These are phyloP conservation scores for Xerocomellus amylosporus DNA, from an alignment of 768 basidiomycete species.

Conservation along the genomic window DNA sequence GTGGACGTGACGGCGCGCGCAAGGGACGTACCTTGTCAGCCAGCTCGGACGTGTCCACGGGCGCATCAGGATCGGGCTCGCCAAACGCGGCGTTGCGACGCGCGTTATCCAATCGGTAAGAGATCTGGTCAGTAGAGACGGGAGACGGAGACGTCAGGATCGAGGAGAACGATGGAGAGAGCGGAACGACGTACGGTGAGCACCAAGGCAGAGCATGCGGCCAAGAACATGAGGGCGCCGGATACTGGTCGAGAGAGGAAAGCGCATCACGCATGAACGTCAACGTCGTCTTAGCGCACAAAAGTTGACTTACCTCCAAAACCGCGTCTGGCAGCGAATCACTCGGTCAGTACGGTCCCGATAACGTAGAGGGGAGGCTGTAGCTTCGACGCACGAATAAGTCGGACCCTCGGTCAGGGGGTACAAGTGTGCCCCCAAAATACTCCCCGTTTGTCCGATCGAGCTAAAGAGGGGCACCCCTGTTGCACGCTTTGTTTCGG, in stretches of 20 bases:
- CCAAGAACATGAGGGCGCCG: slow-evolving; percentile 25
- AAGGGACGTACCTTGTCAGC: slow-evolving; percentile 46
- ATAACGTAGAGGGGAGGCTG: background rate
- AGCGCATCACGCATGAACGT: background rate
- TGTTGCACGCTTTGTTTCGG: slow-evolving; percentile 44
- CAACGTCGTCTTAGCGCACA: background rate
- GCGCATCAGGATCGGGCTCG: slow-evolving; percentile 42
- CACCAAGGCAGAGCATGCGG: slow-evolving; percentile 14
- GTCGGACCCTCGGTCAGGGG: slow-evolving; percentile 40
- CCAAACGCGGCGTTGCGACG: slow-evolving; percentile 54
- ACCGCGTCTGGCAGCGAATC: slow-evolving; percentile 12
- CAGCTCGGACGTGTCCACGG: slow-evolving; percentile 59
- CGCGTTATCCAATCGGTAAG: slow-evolving; percentile 61
- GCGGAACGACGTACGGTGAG: slow-evolving; percentile 17
- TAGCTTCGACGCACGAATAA: slow-evolving; percentile 32
- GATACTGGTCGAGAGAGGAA: slow-evolving; percentile 14
- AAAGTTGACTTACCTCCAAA: slow-evolving; percentile 13
- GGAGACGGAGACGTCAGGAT: background rate
- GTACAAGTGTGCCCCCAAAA: slow-evolving; percentile 42
- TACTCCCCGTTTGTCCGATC: slow-evolving; percentile 42
- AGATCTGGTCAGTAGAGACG: slow-evolving; percentile 40
- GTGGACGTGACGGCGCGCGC: background rate
- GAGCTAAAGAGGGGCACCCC: slow-evolving; percentile 42
- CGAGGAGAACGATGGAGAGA: background rate
- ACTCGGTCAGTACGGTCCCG: background rate